Conservation (phyloP, 345 rosid species). For the Hibiscus syriacus region DNA sequence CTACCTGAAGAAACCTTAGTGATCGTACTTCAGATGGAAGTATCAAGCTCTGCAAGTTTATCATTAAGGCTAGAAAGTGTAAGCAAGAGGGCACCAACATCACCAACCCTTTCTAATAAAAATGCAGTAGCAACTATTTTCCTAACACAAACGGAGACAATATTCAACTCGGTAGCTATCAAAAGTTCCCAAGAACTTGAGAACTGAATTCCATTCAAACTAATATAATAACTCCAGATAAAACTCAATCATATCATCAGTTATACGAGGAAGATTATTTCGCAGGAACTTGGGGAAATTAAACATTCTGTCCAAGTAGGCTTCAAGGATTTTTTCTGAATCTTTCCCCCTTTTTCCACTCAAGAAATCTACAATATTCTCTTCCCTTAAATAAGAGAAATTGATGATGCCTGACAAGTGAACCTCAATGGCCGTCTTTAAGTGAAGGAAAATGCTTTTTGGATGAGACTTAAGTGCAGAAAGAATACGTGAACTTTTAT, state of each 20-base stretch:
- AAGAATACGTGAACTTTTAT: too few relatives aligned
- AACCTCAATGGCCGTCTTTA: slow-evolving; percentile 85
- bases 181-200: slow-evolving; percentile 89
- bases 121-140: slow-evolving; percentile 71
- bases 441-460: too few relatives aligned
- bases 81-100: too few relatives aligned
- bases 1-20: slow-evolving; percentile 27
- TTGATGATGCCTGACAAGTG: slow-evolving; percentile 70
- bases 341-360: slow-evolving; percentile 37
- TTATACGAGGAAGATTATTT: too few relatives aligned
- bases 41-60: slow-evolving; percentile 60
- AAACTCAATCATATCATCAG: slow-evolving; percentile 93
- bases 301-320: too few relatives aligned
- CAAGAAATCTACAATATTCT: slow-evolving; percentile 39
- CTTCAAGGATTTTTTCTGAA: too few relatives aligned
- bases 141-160: slow-evolving; percentile 87
- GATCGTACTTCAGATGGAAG: slow-evolving; percentile 28
- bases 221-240: slow-evolving; percentile 86
- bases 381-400: too few relatives aligned
- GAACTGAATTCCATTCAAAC: slow-evolving; percentile 75
- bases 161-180: slow-evolving; percentile 96
- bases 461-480: too few relatives aligned
- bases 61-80: too few relatives aligned
- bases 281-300: too few relatives aligned
- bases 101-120: too few relatives aligned